A percentile compares a stretch with the other conserved stretches of the same genome.
phyloP scores from a whole-genome alignment of 805 yeast genomes.

The Pichia pseudocactophila region DNA sequence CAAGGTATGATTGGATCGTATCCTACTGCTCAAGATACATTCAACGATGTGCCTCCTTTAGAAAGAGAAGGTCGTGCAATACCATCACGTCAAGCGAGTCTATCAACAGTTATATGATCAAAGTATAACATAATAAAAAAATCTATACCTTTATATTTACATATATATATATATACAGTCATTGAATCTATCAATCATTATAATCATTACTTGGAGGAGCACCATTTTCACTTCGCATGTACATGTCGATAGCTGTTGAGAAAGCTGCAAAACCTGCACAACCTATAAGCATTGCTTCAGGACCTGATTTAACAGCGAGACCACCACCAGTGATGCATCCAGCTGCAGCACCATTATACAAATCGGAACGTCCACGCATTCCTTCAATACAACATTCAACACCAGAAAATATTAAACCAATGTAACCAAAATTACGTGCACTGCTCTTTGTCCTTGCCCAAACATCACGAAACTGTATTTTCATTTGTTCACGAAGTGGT shows the following conservation, averaged over 20 bases:
- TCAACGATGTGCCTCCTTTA: constrained; percentile 61
- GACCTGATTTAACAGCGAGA: constrained; percentile 85
- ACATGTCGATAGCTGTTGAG: constrained; percentile 79
- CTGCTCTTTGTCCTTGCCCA: constrained; percentile 77
- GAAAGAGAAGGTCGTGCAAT: constrained; percentile 58
- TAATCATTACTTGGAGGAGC: constrained; percentile 85
- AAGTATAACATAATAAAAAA: no score
- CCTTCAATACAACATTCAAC: constrained; percentile 88
- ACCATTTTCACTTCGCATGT: constrained; percentile 74
- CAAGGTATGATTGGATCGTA: constrained; percentile 92
- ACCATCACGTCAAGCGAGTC: constrained; percentile 4
- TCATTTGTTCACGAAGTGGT: constrained; percentile 90
- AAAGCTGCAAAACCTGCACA: constrained; percentile 98
- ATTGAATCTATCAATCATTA: constrained; percentile 37
- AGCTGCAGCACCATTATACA: constrained; percentile 84
- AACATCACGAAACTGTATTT: constrained; percentile 86
- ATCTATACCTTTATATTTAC: no score
- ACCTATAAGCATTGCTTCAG: constrained; percentile 82
- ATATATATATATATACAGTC: neutral
- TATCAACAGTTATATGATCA: neutral
- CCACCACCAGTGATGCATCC: constrained; percentile 98
- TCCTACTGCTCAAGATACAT: constrained; percentile 47
- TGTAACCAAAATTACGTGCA: constrained; percentile 90
- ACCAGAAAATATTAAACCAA: constrained; percentile 86
- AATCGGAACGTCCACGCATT: constrained; percentile 79